A percentile compares a stretch with the other conserved stretches of the same genome.
Evolutionary conservation across 1,284 basidiomycete species (phyloP).

Genomic region (Rhodotorula sp.): DNA sequence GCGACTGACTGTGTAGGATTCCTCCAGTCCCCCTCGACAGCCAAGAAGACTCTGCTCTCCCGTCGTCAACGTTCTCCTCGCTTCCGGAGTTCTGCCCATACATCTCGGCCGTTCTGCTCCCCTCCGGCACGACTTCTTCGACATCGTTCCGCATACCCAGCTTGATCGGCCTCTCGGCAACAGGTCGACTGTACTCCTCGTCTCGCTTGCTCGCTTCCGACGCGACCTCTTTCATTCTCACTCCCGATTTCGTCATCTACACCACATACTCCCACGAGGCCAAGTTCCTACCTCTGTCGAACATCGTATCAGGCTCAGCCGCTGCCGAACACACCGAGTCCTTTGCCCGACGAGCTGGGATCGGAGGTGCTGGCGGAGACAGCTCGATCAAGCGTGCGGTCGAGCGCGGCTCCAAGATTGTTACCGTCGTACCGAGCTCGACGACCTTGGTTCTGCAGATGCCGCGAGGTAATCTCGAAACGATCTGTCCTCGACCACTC

Average conservation of each 20-base stretch:
- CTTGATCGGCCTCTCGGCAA: conserved; percentile 45
- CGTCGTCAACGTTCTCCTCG: conserved; percentile 47
- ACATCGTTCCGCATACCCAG: conserved; percentile 24
- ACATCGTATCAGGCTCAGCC: background rate
- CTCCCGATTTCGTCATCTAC: conserved; percentile 78
- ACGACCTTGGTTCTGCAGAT: conserved; percentile 95
- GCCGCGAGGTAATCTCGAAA: conserved; percentile 96
- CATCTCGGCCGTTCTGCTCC: conserved; percentile 46
- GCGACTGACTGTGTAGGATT: background rate
- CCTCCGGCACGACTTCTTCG: conserved; percentile 34
- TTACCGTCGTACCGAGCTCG: conserved; percentile 74
- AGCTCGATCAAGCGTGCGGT: conserved; percentile 60
- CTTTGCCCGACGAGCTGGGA: conserved; percentile 42
- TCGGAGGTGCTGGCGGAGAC: conserved; percentile 46
- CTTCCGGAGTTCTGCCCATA: conserved; percentile 64
- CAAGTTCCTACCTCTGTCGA: conserved; percentile 63
- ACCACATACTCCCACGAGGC: conserved; percentile 81
- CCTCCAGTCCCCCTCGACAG: conserved; percentile 29
- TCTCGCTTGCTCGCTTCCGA: conserved; percentile 35
- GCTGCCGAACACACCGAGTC: conserved; percentile 19
- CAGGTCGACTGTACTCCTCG: conserved; percentile 46
- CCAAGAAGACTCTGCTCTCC: conserved; percentile 22
- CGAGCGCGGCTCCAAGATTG: conserved; percentile 81
- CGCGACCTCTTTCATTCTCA: conserved; percentile 67
- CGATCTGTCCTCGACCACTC: conserved; percentile 85